A percentile compares a stretch with the other conserved stretches of the same genome.
phyloP scores from a whole-genome alignment of 257 asterid species.

The Nicotiana tabacum region DNA sequence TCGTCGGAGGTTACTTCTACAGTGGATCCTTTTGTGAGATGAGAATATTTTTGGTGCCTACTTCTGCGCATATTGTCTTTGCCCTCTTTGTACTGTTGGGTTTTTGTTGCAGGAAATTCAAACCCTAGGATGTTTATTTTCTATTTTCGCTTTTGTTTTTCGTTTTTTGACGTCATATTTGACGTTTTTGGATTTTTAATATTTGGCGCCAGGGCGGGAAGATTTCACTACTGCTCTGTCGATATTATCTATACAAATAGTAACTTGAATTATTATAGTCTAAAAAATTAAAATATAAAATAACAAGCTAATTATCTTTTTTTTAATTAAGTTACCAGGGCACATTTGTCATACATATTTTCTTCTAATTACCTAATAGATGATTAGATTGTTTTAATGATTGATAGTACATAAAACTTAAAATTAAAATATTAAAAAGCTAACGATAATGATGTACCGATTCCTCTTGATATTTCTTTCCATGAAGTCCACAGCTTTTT shows the following conservation, averaged over 20 bases:
- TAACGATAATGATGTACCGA: neutral
- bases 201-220: neutral
- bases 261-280: too few species aligned
- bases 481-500: neutral
- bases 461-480: neutral
- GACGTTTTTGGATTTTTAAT: neutral
- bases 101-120: slow-evolving; percentile 1
- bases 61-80: neutral
- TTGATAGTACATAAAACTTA: too few species aligned
- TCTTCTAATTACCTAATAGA: neutral
- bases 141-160: neutral
- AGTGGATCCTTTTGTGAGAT: slow-evolving; percentile 19
- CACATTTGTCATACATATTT: neutral
- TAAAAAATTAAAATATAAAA: too few species aligned
- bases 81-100: slow-evolving; percentile 12
- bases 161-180: neutral
- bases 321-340: too few species aligned
- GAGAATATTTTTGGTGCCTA: neutral
- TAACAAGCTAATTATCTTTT: too few species aligned
- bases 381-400: too few species aligned
- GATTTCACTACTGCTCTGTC: neutral
- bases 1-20: slow-evolving; percentile 55
- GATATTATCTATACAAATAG: neutral
- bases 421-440: neutral
- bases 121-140: neutral